Evolutionary conservation across 2,329 filamentous ascomycete species (phyloP).

Genomic region (Botrytis galanthina): DNA sequence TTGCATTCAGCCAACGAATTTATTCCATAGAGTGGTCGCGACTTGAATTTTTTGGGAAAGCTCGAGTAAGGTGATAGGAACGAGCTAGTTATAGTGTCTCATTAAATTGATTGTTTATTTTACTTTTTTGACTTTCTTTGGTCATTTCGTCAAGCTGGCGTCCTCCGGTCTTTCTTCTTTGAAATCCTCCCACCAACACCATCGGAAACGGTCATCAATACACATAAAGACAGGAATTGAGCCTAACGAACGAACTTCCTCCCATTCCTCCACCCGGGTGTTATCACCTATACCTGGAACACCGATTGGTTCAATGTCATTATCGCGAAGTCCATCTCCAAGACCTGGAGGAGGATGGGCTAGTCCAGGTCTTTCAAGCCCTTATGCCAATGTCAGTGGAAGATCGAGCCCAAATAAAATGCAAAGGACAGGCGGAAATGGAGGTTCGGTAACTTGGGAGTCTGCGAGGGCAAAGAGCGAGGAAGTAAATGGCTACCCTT

Average conservation of each 20-base stretch:
- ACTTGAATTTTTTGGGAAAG: not conserved
- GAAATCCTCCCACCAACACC: constrained; percentile 15
- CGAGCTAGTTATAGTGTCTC: not conserved
- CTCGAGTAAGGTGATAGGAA: not conserved
- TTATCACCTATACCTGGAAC: constrained; percentile 45
- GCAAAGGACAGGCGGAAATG: constrained; percentile 49
- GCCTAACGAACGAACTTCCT: constrained; percentile 19
- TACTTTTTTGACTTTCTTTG: not conserved
- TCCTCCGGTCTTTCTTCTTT: constrained; percentile 20
- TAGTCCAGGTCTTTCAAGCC: constrained; percentile 73
- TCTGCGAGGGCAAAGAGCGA: constrained; percentile 75
- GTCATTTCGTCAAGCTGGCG: constrained; percentile 18
- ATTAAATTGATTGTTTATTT: not conserved
- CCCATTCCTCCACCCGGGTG: constrained; percentile 22
- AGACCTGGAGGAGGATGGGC: constrained; percentile 83
- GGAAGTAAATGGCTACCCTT: constrained; percentile 71
- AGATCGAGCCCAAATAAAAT: constrained; percentile 60
- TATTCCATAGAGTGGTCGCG: not conserved
- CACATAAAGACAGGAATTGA: constrained; percentile 21
- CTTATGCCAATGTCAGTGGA: constrained; percentile 56
- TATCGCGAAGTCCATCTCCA: constrained; percentile 86
- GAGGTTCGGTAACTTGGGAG: constrained; percentile 71
- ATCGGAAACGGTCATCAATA: constrained; percentile 22
- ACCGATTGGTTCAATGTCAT: constrained; percentile 66
- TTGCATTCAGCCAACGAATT: constrained; percentile 11